Evolutionary conservation across 2,329 filamentous ascomycete species (phyloP), one percentile per base, ranked within the genome.

Genomic region (Talaromyces sp.): DNA sequence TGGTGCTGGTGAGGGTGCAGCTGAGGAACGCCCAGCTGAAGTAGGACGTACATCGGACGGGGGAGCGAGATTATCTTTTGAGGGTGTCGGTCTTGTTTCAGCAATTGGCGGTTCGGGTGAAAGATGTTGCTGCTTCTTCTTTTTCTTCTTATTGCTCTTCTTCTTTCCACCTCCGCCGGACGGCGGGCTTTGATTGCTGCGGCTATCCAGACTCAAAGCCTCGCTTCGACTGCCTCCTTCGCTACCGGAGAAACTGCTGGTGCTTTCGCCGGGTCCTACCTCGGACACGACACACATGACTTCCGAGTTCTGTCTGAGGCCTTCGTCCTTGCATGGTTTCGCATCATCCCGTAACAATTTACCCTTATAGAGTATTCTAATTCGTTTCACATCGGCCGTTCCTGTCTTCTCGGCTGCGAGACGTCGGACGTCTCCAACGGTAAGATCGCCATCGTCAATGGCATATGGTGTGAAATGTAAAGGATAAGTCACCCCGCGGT

Each of bases 361-460:
- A 29, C 80, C 80, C 71, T 83, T 83, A 72, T 83, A 83, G 4
- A 83, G 72, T 40, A 83, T 67, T 63, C 77, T 77, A 65, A 83
- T 73, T 27, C 76, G 74, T 45, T 76, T 70, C 15, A 76, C 73
- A 60, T 80, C 72, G 3, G 69, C 65, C 7, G 76, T 75, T 15
- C 73, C 73, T 17, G 78, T 75, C 65, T 73, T 72, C 40, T 74
- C 70, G 1, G 79, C 81, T 13, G 80, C 79, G 5, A 73, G 71
- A 45, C 75, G 71, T 51, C 81, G 73, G 47, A 83, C 68, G 19
- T 80, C 74, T 31, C 78, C 76, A 36, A 83, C 75, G 29, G 73
- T 80, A 54, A 82, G 70, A 17, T 70, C 70, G 8, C 79, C 80
- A 67, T 83, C 81, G 63, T 78, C 78, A 71, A 83, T 82, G 8